Percentiles rank a stretch among this genome's conserved stretches.
Conservation (phyloP, 2,329 filamentous ascomycete species). For the Fusarium sororula region DNA sequence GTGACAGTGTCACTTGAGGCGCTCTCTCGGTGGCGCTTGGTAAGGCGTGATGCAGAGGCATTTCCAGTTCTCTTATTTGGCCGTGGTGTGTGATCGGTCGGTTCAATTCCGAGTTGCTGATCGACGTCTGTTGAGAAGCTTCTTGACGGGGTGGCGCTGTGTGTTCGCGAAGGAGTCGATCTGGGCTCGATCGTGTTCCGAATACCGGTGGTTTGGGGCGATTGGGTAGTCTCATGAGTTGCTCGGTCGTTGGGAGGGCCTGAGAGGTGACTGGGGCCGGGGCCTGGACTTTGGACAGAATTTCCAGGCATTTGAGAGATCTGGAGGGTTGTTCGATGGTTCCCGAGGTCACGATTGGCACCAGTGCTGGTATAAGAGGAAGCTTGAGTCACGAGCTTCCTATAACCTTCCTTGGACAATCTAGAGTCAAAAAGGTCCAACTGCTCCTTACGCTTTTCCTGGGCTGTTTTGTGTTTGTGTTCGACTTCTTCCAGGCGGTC, state of each 20-base stretch:
- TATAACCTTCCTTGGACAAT: rapidly evolving
- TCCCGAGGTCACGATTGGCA: neutral
- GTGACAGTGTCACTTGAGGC: rapidly evolving
- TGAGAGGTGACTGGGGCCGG: rapidly evolving
- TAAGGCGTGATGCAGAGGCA: rapidly evolving
- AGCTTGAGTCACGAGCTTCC: too few species aligned
- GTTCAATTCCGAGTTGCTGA: neutral
- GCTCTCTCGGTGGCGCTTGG: neutral
- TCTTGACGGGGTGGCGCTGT: rapidly evolving
- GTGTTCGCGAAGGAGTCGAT: neutral
- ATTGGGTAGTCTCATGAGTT: neutral
- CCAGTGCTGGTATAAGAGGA: neutral
- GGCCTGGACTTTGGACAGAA: neutral
- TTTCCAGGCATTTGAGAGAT: rapidly evolving
- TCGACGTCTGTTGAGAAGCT: neutral
- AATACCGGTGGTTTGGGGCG: neutral
- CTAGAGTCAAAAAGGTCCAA: rapidly evolving
- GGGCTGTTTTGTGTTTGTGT: too few species aligned
- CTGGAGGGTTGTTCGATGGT: too few species aligned
- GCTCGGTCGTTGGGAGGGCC: neutral
- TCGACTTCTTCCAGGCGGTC: neutral
- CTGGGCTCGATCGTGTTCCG: neutral
- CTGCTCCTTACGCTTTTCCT: neutral
- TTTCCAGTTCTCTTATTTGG: neutral
- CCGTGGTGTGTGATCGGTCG: rapidly evolving